Evolutionary conservation across 768 basidiomycete species (phyloP).

Genomic region (Naematelia encephala): DNA sequence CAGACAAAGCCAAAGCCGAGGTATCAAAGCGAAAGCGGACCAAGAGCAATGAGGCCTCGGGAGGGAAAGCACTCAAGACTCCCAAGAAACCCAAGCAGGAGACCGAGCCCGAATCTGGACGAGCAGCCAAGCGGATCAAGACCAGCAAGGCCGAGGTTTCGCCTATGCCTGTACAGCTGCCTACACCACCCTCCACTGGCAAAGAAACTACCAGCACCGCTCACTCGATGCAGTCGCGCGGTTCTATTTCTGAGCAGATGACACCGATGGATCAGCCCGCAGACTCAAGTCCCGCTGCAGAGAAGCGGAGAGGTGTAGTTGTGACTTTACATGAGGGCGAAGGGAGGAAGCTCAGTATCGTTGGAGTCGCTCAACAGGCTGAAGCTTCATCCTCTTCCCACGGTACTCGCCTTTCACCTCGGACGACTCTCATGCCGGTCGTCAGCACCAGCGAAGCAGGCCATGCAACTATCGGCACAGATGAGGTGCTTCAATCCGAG

Average conservation of each 20-base stretch:
- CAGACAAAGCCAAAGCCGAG: slow-evolving; percentile 14
- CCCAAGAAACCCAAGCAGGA: slow-evolving; percentile 21
- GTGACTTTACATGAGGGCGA: slow-evolving; percentile 30
- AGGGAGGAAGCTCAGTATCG: slow-evolving; percentile 32
- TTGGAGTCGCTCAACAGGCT: slow-evolving; percentile 19
- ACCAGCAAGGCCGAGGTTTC: slow-evolving; percentile 1
- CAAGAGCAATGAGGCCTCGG: slow-evolving; percentile 14
- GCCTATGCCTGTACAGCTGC: slow-evolving; percentile 23
- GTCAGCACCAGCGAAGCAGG: slow-evolving; percentile 27
- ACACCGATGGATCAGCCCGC: slow-evolving; percentile 8
- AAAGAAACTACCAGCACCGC: slow-evolving; percentile 12
- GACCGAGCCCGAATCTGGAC: slow-evolving; percentile 3
- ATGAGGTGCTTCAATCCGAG: slow-evolving; percentile 37
- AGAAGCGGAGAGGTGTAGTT: slow-evolving; percentile 19
- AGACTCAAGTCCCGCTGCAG: not conserved
- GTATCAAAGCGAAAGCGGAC: slow-evolving; percentile 30
- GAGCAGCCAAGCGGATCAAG: slow-evolving; percentile 17
- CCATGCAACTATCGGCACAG: slow-evolving; percentile 24
- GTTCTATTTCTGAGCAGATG: slow-evolving; percentile 4
- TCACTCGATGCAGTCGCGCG: not conserved
- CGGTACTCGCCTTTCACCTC: slow-evolving; percentile 16
- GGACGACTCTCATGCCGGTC: slow-evolving; percentile 26
- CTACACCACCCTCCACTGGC: slow-evolving; percentile 41
- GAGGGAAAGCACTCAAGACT: slow-evolving; percentile 20
- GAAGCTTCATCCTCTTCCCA: not conserved